A percentile compares a stretch with the other conserved stretches of the same genome.
These are phyloP conservation scores for Rutstroemia sp. DNA, from an alignment of 2,329 filamentous ascomycete genomes.

Conservation along the genomic window DNA sequence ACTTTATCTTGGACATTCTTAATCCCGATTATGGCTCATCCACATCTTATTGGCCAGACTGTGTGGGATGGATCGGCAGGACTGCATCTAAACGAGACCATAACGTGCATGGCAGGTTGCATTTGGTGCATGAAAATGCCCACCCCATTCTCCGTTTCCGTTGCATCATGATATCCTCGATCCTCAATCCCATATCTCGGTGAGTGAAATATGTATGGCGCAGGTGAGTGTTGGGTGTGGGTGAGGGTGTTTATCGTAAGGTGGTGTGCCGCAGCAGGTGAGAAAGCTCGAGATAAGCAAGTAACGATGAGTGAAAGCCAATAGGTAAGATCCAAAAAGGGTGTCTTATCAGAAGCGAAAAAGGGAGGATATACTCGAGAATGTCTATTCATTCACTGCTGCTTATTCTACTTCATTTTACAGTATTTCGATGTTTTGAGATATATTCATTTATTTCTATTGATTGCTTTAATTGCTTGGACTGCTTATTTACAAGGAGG, in stretches of 20 bases:
- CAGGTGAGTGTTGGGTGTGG: too few relatives aligned
- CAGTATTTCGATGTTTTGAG: neutral
- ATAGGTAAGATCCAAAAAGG: neutral
- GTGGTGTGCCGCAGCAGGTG: too few relatives aligned
- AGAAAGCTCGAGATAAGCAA: too few relatives aligned
- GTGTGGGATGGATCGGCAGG: conserved; percentile 3
- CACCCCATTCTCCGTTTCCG: too few relatives aligned
- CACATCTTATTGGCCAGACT: neutral
- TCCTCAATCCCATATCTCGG: too few relatives aligned
- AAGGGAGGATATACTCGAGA: neutral
- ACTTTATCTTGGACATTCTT: neutral
- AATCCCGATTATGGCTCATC: neutral
- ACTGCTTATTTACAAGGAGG: neutral
- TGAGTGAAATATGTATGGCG: too few relatives aligned
- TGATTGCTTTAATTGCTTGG: neutral
- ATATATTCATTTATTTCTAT: neutral
- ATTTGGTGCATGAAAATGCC: neutral
- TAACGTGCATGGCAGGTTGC: conserved; percentile 4
- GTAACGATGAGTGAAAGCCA: neutral
- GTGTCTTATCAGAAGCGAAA: neutral
- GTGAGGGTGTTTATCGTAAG: too few relatives aligned
- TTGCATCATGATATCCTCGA: too few relatives aligned
- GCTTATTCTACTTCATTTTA: neutral
- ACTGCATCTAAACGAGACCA: conserved; percentile 6
- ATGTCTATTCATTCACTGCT: neutral